Conservation (phyloP, 345 rosid genomes). For the Microthlaspi erraticum region DNA sequence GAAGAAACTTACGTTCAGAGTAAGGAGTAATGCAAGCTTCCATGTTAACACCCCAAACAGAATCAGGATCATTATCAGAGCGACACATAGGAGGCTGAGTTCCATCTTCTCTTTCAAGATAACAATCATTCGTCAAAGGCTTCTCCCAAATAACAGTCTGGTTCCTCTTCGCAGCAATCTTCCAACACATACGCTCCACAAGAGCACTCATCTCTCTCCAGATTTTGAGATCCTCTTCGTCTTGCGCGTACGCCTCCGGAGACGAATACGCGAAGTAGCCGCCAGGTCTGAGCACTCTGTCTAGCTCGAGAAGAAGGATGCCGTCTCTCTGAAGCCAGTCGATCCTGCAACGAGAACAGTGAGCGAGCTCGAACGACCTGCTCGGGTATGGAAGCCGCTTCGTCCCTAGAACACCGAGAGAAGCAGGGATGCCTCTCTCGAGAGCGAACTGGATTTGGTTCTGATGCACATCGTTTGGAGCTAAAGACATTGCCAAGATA, state of each 20-base stretch:
- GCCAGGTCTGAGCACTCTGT: constrained; percentile 88
- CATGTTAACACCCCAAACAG: constrained; percentile 78
- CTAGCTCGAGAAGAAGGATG: constrained; percentile 89
- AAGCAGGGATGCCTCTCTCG: constrained; percentile 95
- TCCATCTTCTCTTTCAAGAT: constrained; percentile 69
- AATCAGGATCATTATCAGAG: constrained; percentile 84
- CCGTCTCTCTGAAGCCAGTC: constrained; percentile 98
- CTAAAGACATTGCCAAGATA: constrained; percentile 79
- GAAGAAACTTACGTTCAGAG: constrained; percentile 65
- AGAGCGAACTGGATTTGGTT: constrained; percentile 97
- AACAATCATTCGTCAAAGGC: constrained; percentile 85
- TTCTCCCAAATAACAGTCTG: constrained; percentile 94
- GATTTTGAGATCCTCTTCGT: constrained; percentile 83
- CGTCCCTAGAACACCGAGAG: constrained; percentile 92
- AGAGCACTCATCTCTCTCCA: constrained; percentile 94
- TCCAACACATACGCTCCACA: constrained; percentile 94
- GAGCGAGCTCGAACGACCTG: constrained; percentile 95
- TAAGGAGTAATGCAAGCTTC: constrained; percentile 84
- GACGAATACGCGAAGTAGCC: constrained; percentile 96
- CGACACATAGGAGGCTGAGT: constrained; percentile 82
- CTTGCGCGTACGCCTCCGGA: constrained; percentile 97
- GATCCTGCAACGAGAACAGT: constrained; percentile 92
- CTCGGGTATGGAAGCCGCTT: constrained; percentile 95
- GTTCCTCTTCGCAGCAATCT: constrained; percentile 75
- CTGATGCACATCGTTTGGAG: constrained; percentile 97